A percentile compares a stretch with the other conserved stretches of the same genome.
Conservation (phyloP, 2,329 filamentous ascomycete genomes). For the Alternaria incomplexa region DNA sequence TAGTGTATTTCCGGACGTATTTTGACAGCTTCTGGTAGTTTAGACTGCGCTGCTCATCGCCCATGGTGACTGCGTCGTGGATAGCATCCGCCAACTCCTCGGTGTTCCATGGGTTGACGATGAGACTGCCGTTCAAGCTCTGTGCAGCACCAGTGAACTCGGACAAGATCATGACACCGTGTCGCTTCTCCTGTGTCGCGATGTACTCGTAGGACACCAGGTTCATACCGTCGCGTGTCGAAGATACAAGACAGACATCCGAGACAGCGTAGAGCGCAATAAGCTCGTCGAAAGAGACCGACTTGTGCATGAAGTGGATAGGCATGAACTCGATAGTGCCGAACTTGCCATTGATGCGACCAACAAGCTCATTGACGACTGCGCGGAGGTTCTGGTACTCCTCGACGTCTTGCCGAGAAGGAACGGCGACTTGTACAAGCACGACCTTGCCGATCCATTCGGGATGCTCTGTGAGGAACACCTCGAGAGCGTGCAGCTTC, state of each 20-base stretch:
- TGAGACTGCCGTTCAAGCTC: constrained; percentile 88
- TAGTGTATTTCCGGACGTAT: constrained; percentile 98
- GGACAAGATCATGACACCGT: constrained; percentile 92
- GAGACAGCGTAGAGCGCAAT: constrained; percentile 92
- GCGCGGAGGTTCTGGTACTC: constrained; percentile 96
- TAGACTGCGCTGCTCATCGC: constrained; percentile 79
- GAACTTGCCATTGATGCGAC: constrained; percentile 95
- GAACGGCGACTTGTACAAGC: constrained; percentile 93
- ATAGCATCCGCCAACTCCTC: constrained; percentile 93
- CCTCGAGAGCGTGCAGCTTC: constrained; percentile 94
- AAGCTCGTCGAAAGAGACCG: constrained; percentile 91
- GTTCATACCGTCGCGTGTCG: constrained; percentile 98
- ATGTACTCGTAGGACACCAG: constrained; percentile 98
- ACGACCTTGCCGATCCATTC: constrained; percentile 99
- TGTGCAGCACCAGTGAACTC: constrained; percentile 97
- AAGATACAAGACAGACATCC: constrained; percentile 90
- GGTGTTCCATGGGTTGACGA: constrained; percentile 98
- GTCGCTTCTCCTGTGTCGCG: constrained; percentile 85
- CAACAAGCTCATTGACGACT: constrained; percentile 95
- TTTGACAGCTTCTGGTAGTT: constrained; percentile 93
- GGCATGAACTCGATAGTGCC: constrained; percentile 98
- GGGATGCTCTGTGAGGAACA: constrained; percentile 94
- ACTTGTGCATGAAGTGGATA: constrained; percentile 98
- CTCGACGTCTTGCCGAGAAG: constrained; percentile 92
- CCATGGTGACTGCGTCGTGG: constrained; percentile 96